These are phyloP conservation scores for Salmacisia buchloeana DNA, from an alignment of 1,284 basidiomycete species.

Conservation along the genomic window DNA sequence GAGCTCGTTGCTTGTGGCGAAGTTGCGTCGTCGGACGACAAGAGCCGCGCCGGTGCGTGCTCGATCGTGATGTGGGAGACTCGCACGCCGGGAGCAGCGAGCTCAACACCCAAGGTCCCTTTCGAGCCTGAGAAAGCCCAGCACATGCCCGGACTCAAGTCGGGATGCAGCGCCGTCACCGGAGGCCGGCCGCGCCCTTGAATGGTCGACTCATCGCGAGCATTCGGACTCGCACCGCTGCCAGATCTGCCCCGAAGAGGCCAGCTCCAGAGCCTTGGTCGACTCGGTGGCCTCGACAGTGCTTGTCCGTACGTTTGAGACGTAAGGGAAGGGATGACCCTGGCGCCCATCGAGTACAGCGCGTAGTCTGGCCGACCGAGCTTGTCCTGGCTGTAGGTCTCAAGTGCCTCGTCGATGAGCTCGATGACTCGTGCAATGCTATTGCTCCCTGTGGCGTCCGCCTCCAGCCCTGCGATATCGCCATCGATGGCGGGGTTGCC, in stretches of 20 bases:
- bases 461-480: background rate
- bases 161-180: slow-evolving; percentile 75
- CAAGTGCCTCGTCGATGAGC: slow-evolving; percentile 66
- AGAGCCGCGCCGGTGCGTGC: slow-evolving; percentile 61
- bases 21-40: slow-evolving; percentile 65
- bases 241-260: slow-evolving; percentile 61
- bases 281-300: background rate
- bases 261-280: slow-evolving; percentile 37
- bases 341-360: slow-evolving; percentile 72
- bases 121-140: slow-evolving; percentile 79
- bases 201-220: too few species aligned
- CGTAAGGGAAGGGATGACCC: slow-evolving; percentile 69
- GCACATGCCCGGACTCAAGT: slow-evolving; percentile 74
- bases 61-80: slow-evolving; percentile 79
- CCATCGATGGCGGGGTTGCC: too few species aligned
- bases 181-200: slow-evolving; percentile 70
- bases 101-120: slow-evolving; percentile 74
- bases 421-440: slow-evolving; percentile 59
- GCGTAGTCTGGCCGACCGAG: slow-evolving; percentile 79
- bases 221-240: too few species aligned
- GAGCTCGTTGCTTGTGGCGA: slow-evolving; percentile 45
- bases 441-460: too few species aligned
- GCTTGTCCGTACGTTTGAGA: slow-evolving; percentile 60
- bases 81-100: slow-evolving; percentile 62
- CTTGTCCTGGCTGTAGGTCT: slow-evolving; percentile 68